Conservation (phyloP, 2,329 filamentous ascomycete genomes). For the Microsporum ferrugineum region DNA sequence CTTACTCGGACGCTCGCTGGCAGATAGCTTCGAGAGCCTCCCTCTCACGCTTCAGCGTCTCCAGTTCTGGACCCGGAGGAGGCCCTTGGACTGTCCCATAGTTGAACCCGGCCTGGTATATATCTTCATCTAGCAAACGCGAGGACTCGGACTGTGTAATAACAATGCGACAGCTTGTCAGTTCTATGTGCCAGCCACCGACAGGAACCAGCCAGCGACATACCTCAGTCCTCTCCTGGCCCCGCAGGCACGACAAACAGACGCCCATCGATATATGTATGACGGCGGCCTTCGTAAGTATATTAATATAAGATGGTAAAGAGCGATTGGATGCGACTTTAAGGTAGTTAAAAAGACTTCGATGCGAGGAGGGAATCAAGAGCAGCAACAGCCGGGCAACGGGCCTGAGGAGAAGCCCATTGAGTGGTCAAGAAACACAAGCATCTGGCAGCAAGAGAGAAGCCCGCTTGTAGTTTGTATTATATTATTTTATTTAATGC, state of each 20-base stretch:
- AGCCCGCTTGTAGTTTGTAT: not conserved
- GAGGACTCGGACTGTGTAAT: constrained; percentile 32
- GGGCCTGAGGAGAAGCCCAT: constrained; percentile 11
- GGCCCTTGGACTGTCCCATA: constrained; percentile 33
- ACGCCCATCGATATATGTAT: constrained; percentile 29
- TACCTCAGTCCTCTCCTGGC: constrained; percentile 31
- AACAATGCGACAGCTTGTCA: not conserved
- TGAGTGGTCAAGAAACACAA: constrained; percentile 2
- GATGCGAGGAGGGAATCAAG: not conserved
- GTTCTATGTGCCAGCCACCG: constrained; percentile 8
- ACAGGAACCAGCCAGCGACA: constrained; percentile 6
- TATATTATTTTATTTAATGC: not conserved
- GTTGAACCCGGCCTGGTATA: constrained; percentile 35
- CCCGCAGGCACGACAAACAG: constrained; percentile 36
- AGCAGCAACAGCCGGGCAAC: constrained; percentile 7
- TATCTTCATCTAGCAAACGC: constrained; percentile 35
- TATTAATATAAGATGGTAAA: not conserved
- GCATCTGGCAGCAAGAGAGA: constrained; percentile 2
- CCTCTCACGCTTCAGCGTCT: constrained; percentile 33
- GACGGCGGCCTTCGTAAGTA: not conserved
- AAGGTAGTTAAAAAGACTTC: not conserved
- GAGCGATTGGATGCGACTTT: not conserved
- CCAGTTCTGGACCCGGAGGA: constrained; percentile 30
- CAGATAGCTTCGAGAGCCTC: constrained; percentile 38
- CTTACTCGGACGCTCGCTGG: constrained; percentile 36